Percentiles rank a stretch among this genome's conserved stretches.
phyloP scores from a whole-genome alignment of 2,329 filamentous ascomycete genomes.

The Bipolaris cookei region DNA sequence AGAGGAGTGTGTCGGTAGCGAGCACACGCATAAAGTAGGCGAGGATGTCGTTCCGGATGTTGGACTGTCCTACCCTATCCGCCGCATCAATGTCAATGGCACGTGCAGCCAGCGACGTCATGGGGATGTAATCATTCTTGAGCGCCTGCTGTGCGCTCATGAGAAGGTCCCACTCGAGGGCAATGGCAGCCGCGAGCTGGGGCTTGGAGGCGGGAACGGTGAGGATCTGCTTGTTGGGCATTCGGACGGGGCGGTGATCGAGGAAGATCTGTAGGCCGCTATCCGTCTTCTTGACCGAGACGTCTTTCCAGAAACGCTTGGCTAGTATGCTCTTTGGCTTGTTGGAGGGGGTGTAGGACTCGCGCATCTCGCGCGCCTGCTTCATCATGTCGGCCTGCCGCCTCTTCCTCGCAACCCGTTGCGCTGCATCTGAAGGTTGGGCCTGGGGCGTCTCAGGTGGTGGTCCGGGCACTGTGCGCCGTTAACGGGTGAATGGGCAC shows the following conservation, averaged over 20 bases:
- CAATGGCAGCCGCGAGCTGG: slow-evolving; percentile 82
- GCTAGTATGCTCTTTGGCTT: slow-evolving; percentile 60
- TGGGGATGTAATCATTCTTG: slow-evolving; percentile 84
- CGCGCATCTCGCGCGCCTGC: slow-evolving; percentile 53
- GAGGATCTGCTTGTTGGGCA: slow-evolving; percentile 74
- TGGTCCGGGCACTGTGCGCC: slow-evolving; percentile 58
- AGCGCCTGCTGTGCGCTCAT: slow-evolving; percentile 82
- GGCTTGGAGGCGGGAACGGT: slow-evolving; percentile 76
- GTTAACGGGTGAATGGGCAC: slow-evolving; percentile 6
- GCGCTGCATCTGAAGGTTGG: slow-evolving; percentile 55
- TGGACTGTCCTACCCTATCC: slow-evolving; percentile 60
- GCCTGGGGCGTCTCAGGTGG: slow-evolving; percentile 64
- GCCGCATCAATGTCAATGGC: slow-evolving; percentile 80
- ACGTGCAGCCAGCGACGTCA: slow-evolving; percentile 84
- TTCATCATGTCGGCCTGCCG: slow-evolving; percentile 59
- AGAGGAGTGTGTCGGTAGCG: slow-evolving; percentile 89
- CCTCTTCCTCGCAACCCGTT: slow-evolving; percentile 56
- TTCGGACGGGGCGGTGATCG: slow-evolving; percentile 79
- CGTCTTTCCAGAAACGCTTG: slow-evolving; percentile 89
- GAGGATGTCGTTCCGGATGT: slow-evolving; percentile 68
- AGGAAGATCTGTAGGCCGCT: slow-evolving; percentile 73
- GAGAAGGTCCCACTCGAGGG: slow-evolving; percentile 91
- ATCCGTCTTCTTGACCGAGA: slow-evolving; percentile 66
- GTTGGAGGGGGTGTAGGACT: slow-evolving; percentile 39
- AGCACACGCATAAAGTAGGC: slow-evolving; percentile 81